Evolutionary conservation across 2,329 filamentous ascomycete species (phyloP), one percentile per base, ranked within the genome.

Genomic region (Westerdykella aurantiaca): DNA sequence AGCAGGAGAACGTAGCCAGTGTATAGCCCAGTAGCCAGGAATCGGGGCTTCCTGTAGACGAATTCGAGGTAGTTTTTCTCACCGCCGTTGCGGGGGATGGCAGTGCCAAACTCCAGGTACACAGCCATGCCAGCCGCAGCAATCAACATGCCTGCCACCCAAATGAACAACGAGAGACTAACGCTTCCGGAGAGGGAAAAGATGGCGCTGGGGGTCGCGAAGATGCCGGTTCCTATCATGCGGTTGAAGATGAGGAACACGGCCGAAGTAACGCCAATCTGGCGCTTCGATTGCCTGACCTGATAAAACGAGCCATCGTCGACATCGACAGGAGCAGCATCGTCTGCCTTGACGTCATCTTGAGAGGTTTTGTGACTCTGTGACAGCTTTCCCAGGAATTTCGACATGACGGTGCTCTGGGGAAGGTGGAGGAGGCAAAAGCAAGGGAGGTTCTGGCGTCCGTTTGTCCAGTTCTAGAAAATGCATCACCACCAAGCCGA

Each of bases 31-130:
- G 81, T 84, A 37, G 72, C 74, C 10, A 85, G 72, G 58, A 83
- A 83, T 52, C 70, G 73, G 2, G 82, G 82, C 52, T 71, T 75
- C 31, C 76, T 73, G 68, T 75, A 84, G 41, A 82, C 77, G 59
- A 72, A 82, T 58, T 84, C 81, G 51, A 84, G 78, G 55, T 84
- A 83, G 63, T 81, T 82, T 69, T 83, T 82, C 63, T 83, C 79
- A 14, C 81, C 80, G 34, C 81, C 81, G 58, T 82, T 83, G 39
- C 75, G 73, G 35, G 81, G 81, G 37, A 85, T 75, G 0, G 76
- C 80, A 1, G 80, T 83, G 18, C 82, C 82, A 45, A 80, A 82
- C 59, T 85, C 82, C 44, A 85, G 69, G 50, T 82, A 83, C 16
- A 83, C 79, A n/a, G 77, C 74, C 42, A 80, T 78, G 44, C 81